Evolutionary conservation across 1,139 yeast species (phyloP), one percentile per base, ranked within the genome.

Genomic region (Candida gigantensis): DNA sequence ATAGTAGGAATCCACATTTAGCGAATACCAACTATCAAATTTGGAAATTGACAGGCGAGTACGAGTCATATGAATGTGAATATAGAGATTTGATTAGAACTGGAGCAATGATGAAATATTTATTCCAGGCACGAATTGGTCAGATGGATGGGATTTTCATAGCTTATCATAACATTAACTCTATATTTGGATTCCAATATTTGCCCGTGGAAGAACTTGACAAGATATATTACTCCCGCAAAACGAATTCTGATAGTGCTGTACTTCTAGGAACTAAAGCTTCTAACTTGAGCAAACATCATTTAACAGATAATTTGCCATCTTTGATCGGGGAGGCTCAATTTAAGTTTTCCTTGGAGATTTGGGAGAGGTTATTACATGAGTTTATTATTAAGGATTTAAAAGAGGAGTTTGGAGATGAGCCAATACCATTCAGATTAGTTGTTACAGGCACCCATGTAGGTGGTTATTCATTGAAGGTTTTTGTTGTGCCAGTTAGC

Each of bases 71-170:
- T 55, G 88, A 86, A 51, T 68, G 90, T 23, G 98, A 92, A 52
- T 73, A 75, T 55, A 71, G 65, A 43, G 98, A 92, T 53, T 71
- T 92, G 49, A 76, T 84, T 10, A 66, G 86, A 40, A 77, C 92
- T 2, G 75, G 74, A 1, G 84, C 94, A 0, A 61, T 92, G 61
- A 65, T 92, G 49, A 92, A 92, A 58, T 92, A 90, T 54, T 75
- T 87, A 9, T 70, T 90, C 46, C 98, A 92, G 57, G 97, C 97
- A 0, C 72, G 97, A 44, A 85, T 92, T 32, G 98, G 98, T 2
- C 81, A 85, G 50, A 92, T 92, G 98, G 97, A 90, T 58, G 98
- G 98, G 5, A 88, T 92, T 4, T 89, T 86, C 49, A 71, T 92
- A 16, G 96, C 96, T 0, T 92, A 84, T 56, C 98, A 92, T 60